Evolutionary conservation across 129 eudicot genomes (phyloP).

Genomic region (Artemisia tridentata): DNA sequence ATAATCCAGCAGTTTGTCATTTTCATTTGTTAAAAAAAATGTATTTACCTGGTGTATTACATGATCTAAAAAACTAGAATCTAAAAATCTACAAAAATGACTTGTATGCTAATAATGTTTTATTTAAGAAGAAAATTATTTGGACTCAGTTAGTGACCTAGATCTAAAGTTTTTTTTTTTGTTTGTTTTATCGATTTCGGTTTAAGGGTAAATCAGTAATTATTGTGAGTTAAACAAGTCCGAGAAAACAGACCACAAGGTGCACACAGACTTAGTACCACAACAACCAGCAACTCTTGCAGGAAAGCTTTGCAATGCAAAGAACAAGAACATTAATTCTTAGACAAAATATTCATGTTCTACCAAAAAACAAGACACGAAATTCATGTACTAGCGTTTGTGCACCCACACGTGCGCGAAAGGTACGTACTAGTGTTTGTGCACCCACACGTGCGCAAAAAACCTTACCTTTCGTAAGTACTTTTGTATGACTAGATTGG

Average conservation of each 20-base stretch:
- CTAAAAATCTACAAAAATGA: too few relatives aligned
- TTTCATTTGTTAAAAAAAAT: too few relatives aligned
- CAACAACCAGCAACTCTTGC: slow-evolving; percentile 57
- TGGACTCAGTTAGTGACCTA: too few relatives aligned
- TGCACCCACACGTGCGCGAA: slow-evolving; percentile 24
- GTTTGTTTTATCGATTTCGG: too few relatives aligned
- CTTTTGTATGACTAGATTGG: slow-evolving; percentile 42
- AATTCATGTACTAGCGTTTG: not conserved
- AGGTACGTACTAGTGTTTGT: not conserved
- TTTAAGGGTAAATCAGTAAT: too few relatives aligned
- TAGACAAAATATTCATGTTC: slow-evolving; percentile 14
- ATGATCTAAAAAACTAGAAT: too few relatives aligned
- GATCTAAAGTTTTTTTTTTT: too few relatives aligned
- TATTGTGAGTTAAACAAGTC: not conserved
- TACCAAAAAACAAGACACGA: slow-evolving; percentile 24
- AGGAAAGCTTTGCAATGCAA: slow-evolving; percentile 63
- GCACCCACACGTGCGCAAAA: slow-evolving; percentile 24
- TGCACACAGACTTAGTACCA: slow-evolving; percentile 14
- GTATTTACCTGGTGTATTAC: too few relatives aligned
- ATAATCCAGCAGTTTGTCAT: too few relatives aligned
- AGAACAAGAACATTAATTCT: slow-evolving; percentile 26
- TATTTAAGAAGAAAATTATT: too few relatives aligned
- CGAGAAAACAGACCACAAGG: slow-evolving; percentile 21
- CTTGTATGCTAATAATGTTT: too few relatives aligned
- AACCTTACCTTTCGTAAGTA: slow-evolving; percentile 19